A percentile compares a stretch with the other conserved stretches of the same genome.
These are phyloP conservation scores for Ambrosia artemisiifolia DNA, from an alignment of 129 eudicot genomes.

Conservation along the genomic window DNA sequence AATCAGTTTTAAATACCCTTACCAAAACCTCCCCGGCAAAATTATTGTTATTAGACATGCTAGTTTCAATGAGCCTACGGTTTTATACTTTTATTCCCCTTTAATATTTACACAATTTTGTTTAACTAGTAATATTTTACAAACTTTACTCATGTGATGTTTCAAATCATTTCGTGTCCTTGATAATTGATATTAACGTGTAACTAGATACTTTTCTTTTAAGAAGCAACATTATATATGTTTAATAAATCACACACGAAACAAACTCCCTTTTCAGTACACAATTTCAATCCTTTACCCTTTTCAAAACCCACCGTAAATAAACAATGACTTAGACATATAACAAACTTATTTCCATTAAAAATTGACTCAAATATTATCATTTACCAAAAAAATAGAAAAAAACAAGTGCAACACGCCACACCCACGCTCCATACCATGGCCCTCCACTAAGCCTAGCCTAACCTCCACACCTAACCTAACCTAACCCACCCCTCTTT, in stretches of 20 bases:
- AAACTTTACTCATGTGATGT: neutral
- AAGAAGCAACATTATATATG: neutral
- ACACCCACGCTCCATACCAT: conserved; percentile 27
- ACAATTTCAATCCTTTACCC: neutral
- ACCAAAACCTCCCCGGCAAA: too few relatives aligned
- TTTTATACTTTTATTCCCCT: too few relatives aligned
- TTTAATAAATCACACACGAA: neutral
- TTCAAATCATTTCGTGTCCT: neutral
- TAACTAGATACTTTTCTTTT: neutral
- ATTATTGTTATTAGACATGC: too few relatives aligned
- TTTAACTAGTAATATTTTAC: neutral
- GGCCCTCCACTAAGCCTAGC: conserved; percentile 30
- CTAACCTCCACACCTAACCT: conserved; percentile 24
- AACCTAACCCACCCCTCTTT: conserved; percentile 15
- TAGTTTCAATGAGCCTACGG: too few relatives aligned
- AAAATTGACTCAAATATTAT: neutral
- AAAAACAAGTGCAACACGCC: conserved; percentile 22
- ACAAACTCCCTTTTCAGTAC: neutral
- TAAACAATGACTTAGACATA: neutral
- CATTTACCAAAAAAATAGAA: neutral
- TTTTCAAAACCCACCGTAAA: neutral
- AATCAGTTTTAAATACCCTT: too few relatives aligned
- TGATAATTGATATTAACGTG: neutral
- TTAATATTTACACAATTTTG: neutral
- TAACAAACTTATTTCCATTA: neutral